Conservation (phyloP, 768 basidiomycete genomes). For the Tulasnella sp. region DNA sequence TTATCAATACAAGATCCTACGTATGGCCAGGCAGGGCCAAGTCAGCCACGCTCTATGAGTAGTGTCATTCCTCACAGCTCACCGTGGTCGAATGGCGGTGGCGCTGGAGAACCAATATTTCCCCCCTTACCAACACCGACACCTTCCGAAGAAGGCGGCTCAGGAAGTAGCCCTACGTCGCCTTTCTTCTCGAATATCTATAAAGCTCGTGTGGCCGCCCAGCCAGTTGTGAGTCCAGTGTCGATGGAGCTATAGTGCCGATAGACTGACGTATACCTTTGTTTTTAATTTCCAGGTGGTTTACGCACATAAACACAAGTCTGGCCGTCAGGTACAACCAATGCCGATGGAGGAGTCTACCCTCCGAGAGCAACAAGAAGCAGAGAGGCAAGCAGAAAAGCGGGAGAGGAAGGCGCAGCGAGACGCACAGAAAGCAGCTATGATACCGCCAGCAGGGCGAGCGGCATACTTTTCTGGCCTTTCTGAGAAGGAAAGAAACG, state of each 20-base stretch:
- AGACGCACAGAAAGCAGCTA: background rate
- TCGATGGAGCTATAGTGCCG: background rate
- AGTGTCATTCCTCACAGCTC: background rate
- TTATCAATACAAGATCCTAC: background rate
- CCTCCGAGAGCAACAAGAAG: background rate
- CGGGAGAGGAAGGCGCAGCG: constrained; percentile 1
- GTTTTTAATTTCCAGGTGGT: background rate
- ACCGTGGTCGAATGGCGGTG: constrained; percentile 9
- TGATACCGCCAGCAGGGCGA: background rate
- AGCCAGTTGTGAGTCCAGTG: constrained; percentile 11
- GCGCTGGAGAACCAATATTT: background rate
- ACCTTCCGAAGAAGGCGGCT: background rate
- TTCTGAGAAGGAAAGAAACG: background rate
- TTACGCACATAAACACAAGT: background rate
- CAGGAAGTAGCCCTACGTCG: constrained; percentile 5
- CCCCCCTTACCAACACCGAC: background rate
- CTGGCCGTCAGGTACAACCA: background rate
- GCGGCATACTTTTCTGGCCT: background rate
- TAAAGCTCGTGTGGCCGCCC: constrained; percentile 7
- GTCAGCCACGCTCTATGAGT: background rate
- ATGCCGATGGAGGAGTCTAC: constrained; percentile 10
- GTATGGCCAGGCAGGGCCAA: constrained; percentile 7
- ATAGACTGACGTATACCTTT: background rate
- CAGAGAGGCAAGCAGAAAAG: background rate
- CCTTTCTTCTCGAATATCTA: background rate